Conservation (phyloP, 257 asterid species). For the Apocynum venetum region DNA sequence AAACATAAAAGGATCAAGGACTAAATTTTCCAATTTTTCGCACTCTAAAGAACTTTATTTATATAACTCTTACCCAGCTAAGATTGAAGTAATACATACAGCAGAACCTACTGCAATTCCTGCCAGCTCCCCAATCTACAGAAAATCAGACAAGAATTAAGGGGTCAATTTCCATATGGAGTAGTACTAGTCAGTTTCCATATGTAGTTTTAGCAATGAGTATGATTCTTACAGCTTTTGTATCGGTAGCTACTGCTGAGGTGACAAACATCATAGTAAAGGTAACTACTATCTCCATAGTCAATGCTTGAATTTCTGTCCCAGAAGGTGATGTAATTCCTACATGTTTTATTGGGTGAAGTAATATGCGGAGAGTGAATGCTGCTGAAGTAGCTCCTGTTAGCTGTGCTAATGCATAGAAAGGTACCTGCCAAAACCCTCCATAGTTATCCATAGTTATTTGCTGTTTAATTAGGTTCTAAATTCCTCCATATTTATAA, state of each 20-base stretch:
- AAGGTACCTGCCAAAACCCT: conserved; percentile 46
- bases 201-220: not conserved
- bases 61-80: conserved; percentile 57
- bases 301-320: conserved; percentile 53
- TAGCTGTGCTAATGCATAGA: conserved; percentile 64
- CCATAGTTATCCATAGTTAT: not conserved
- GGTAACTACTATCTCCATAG: conserved; percentile 74
- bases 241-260: conserved; percentile 85
- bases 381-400: conserved; percentile 62
- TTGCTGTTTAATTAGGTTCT: too few relatives aligned
- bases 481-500: too few relatives aligned
- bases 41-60: too few relatives aligned
- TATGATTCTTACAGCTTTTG: conserved; percentile 68
- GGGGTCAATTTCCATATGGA: too few relatives aligned
- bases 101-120: conserved; percentile 92
- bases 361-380: conserved; percentile 49
- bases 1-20: too few relatives aligned
- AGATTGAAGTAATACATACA: conserved; percentile 81
- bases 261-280: conserved; percentile 88
- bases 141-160: not conserved
- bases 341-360: conserved; percentile 61
- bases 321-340: conserved; percentile 79
- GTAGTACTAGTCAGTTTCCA: too few relatives aligned
- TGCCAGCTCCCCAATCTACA: conserved; percentile 78
- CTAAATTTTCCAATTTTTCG: too few relatives aligned